Evolutionary conservation across 1,284 basidiomycete genomes (phyloP), one percentile per base, ranked within the genome.

Genomic region (Wallemia mellicola): DNA sequence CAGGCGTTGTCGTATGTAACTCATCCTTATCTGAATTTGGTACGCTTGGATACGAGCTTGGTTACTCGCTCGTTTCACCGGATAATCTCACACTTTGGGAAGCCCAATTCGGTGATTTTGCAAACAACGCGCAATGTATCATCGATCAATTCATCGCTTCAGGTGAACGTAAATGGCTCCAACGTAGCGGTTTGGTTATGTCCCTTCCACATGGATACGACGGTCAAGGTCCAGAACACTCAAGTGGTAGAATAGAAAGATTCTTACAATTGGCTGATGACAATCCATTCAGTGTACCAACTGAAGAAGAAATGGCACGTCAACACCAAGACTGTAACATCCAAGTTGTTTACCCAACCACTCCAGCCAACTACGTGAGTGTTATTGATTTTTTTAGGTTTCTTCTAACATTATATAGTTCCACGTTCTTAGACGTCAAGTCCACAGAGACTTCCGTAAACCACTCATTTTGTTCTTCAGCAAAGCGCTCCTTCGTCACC

Each of bases 241-340:
- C 92, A 25, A 91, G 86, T 66, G 94, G 85, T 60, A 79, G 94
- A 62, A 78, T 96, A 60, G 94, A 99, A 74, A 79, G 94, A 57
- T 99, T 96, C 81, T 74, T 99, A 65, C 91, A 96, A 73, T 78
- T 99, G 48, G 94, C 89, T 67, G 94, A 95, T 71, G 94, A 98
- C 68, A 89, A 98, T 70, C 92, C 92, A 11, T 78, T 91, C 70
- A 69, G 82, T 64, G 96, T 81, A 79, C 94, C 94, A 2, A 79
- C 80, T 0, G 77, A 78, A 1, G 81, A 94, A 71, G 91, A 92
- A 76, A 74, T 91, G 64, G 86, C 91, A 69, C 76, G 94, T 60
- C 88, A 94, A 69, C 89, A 95, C 69, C 94, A 98, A 74, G 94
- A 99, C 71, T 92, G 88, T 72, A 99, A 98, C 71, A 91, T 98